Base-by-base conservation (phyloP, 805 yeast genomes). In the Candida lessepsii region DNA sequence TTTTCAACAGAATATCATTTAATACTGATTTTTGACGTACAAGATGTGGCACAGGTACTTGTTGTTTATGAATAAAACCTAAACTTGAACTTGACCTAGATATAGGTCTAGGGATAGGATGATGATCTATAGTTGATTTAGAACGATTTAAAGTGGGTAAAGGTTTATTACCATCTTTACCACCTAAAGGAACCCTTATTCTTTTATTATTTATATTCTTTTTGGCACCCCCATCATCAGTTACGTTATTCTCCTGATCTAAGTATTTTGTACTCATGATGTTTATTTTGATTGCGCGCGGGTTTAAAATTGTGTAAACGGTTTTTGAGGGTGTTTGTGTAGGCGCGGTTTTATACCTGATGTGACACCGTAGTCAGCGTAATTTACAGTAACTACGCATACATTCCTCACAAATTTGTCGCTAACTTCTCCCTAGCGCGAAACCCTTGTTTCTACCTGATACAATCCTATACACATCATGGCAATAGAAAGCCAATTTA, bases 131-230 rank as follows among this genome's bases (percentile, higher is more conserved):
- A 10, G 53, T 41, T 6, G 65, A 49, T 31, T 61, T 58, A 3
- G 70, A 61, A 36, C 70, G 54, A 31, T 49, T 61, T 40, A 68
- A 53, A 3, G 9, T 9, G 6, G 63, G 60, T 19, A 55, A 29
- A 14, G 46, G 46, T 27, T 45, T 46, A 48, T 68, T 68, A 28
- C 54, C 62, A 48, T 62, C 64, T 42, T 68, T 68, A 2, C 73
- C 73, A 3, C 71, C 68, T 35, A 67, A 56, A 3, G 74, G 74
- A 7, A 58, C 52, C 39, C 73, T 49, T 14, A 37, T 34, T 24
- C 24, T 37, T 20, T 27, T 40, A 17, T 9, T 24, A 4, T 16
- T 37, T 11, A 27, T 30, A 23, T 31, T 33, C 5, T 35, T 40
- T 18, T 35, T 38, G 10, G 21, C 24, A 9, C 28, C 20, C 18